phyloP scores from a whole-genome alignment of 1,284 basidiomycete species.

The Trametes sp. region DNA sequence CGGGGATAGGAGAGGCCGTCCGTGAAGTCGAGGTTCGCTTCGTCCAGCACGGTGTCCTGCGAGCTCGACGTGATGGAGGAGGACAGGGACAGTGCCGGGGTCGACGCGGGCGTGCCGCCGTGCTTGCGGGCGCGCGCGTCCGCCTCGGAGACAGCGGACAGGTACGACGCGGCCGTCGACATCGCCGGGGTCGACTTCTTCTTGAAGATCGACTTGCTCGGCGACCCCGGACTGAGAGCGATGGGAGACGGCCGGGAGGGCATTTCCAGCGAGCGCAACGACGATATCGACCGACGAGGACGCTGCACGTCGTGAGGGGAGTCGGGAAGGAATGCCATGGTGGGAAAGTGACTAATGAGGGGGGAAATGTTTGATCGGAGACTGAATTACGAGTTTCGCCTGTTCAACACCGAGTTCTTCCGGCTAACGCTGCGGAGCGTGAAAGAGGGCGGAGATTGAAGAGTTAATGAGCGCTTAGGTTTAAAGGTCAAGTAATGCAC shows the following conservation, averaged over 20 bases:
- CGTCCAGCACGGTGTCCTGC: constrained; percentile 67
- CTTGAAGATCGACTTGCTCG: constrained; percentile 66
- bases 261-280: constrained; percentile 23
- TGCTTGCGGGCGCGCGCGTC: constrained; percentile 63
- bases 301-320: not conserved
- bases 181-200: constrained; percentile 61
- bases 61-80: constrained; percentile 71
- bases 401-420: too few species aligned
- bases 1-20: constrained; percentile 65
- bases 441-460: too few species aligned
- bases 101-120: constrained; percentile 56
- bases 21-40: constrained; percentile 53
- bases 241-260: constrained; percentile 60
- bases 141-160: constrained; percentile 74
- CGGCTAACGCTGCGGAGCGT: too few species aligned
- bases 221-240: constrained; percentile 53
- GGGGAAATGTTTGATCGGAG: not conserved
- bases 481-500: too few species aligned
- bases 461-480: too few species aligned
- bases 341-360: not conserved
- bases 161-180: constrained; percentile 73
- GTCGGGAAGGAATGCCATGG: constrained; percentile 4
- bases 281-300: constrained; percentile 12
- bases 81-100: constrained; percentile 73
- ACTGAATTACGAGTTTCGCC: not conserved